A percentile compares a stretch with the other conserved stretches of the same genome.
Evolutionary conservation across 2,329 filamentous ascomycete species (phyloP).

Genomic region (Trichoderma harzianum): DNA sequence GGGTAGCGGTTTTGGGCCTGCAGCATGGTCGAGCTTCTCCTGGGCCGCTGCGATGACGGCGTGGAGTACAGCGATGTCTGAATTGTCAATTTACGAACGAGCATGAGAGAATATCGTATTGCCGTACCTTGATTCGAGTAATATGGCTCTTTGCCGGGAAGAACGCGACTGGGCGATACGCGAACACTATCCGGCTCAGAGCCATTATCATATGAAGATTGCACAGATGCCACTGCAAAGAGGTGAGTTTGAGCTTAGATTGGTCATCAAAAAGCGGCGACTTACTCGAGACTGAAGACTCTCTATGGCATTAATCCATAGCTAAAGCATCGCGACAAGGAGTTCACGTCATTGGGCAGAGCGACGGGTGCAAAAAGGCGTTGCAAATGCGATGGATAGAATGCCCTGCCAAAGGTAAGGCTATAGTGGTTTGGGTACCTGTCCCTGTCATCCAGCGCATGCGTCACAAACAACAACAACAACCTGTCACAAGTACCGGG

Average conservation of each 20-base stretch:
- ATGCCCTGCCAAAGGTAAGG: not conserved
- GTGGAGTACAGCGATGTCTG: constrained; percentile 77
- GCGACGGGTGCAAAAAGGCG: not conserved
- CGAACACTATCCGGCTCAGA: constrained; percentile 30
- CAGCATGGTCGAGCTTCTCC: constrained; percentile 53
- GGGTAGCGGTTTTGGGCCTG: constrained; percentile 62
- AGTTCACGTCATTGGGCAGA: not conserved
- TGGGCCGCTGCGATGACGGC: constrained; percentile 72
- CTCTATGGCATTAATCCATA: constrained; percentile 35
- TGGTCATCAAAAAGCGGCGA: not conserved
- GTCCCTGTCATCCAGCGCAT: not conserved
- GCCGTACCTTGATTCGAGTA: constrained; percentile 59
- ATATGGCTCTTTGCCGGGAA: constrained; percentile 37
- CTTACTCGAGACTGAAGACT: constrained; percentile 30
- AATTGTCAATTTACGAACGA: not conserved
- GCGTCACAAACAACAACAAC: not conserved
- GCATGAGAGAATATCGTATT: not conserved
- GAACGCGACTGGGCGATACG: constrained; percentile 28
- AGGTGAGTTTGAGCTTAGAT: not conserved
- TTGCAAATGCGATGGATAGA: not conserved
- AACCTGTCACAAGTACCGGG: not conserved
- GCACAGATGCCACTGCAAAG: constrained; percentile 29
- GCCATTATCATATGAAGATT: constrained; percentile 23
- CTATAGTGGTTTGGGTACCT: not conserved
- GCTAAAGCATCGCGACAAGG: not conserved